Base-by-base conservation (phyloP, 371 early-diverging fungal species). In the Zychaea mexicana region DNA sequence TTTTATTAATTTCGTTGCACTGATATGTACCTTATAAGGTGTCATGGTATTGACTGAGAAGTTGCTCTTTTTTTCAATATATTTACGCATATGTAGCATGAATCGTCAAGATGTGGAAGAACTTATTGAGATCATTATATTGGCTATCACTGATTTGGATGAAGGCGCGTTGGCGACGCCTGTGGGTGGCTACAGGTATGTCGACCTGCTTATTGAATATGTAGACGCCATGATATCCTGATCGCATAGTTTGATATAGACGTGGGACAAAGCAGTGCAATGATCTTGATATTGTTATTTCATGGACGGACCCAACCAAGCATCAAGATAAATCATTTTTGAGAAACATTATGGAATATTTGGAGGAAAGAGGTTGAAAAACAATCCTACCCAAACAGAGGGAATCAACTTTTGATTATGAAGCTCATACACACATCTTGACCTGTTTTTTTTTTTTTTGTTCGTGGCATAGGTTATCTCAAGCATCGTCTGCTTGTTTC, bases 241-340 rank as follows among this genome's bases (percentile, higher is more conserved):
- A n/a, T n/a, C n/a, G n/a, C n/a, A 19, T 7, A 30, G n/a, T 49
- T 9, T 8, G 58, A 2, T 45, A 26, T 62, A 77, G 81, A 39
- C 62, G 86, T 9, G 86, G 86, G 0, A 86, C 84, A 62, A 59
- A 69, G 27, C 61, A 76, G 27, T 78, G 70, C 65, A 83, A 79
- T 2, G 86, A 86, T 65, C 54, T 86, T 26, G 86, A 86, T 67
- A 62, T 84, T 17, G 65, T 86, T 17, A 68, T 86, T 10, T 74
- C 79, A 17, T 75, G 71, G 60, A 65, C 67, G 21, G 55, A 66
- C 22, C 32, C 36, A 42, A n/a, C 13, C 8, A 69, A 69, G 24
- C 61, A 60, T 13, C 17, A 24, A 3, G 66, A 65, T 10, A 53
- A 39, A 38, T 57, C 52, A 4, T 56, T 85, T 7, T 57, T 85